Evolutionary conservation across 805 yeast genomes (phyloP), one percentile per base, ranked within the genome.

Genomic region (Hanseniaspora meyeri): DNA sequence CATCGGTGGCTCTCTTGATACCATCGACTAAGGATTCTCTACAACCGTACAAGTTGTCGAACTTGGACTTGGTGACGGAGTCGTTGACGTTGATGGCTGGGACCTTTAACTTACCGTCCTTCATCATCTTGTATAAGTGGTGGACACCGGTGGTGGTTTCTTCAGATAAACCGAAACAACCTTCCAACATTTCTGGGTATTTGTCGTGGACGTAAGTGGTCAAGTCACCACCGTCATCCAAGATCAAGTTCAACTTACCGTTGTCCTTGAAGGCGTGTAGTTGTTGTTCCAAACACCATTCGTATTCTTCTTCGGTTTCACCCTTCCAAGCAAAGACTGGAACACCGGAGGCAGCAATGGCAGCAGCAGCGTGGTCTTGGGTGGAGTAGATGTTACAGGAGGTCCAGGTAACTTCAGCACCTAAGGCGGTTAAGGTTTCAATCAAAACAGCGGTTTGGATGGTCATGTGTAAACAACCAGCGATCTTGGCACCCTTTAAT

Each of bases 321-420:
- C 98, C 97, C 82, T 91, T 91, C 98, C 98, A 91, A 69, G 98
- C 98, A 67, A 88, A 91, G 64, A 91, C 98, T 71, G 98, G 97
- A 60, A 91, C 95, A 78, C 98, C 98, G 65, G 96, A 75, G 65
- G 97, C 98, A 67, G 98, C 98, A 74, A 91, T 93, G 68, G 97
- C 97, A 70, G 98, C 97, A 68, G 98, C 97, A 66, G 97, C 97
- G 74, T 91, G 97, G 77, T 91, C 98, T 80, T 91, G 98, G 64
- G 98, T 91, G 66, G 97, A 90, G 85, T 87, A 91, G 69, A 91
- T 91, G 95, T 91, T 91, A 82, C 98, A 91, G 51, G 96, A 88
- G 62, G 96, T 82, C 98, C 98, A 91, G 70, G 98, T 93, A 62
- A 91, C 97, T 80, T 91, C 98, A 62, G 98, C 98, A 79, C 98